phyloP scores from a whole-genome alignment of 2,329 filamentous ascomycete genomes.

The Claviceps africana region DNA sequence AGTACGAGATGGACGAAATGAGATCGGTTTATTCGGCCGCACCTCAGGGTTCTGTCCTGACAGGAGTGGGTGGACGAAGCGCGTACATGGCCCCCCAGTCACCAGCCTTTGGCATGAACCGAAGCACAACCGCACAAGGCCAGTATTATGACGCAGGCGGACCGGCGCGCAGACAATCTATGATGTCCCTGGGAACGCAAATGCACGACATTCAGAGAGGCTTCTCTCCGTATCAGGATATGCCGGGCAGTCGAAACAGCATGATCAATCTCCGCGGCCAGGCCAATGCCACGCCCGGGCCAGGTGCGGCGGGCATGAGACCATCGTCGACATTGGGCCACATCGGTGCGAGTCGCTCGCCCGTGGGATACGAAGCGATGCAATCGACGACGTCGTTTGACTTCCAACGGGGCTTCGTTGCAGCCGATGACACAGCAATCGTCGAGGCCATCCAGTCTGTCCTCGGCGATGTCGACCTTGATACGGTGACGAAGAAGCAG shows the following conservation, averaged over 20 bases:
- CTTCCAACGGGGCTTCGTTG: conserved; percentile 44
- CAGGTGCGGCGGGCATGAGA: conserved; percentile 18
- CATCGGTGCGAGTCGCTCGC: conserved; percentile 30
- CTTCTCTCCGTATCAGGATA: conserved; percentile 45
- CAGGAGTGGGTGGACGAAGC: conserved; percentile 61
- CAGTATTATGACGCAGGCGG: conserved; percentile 35
- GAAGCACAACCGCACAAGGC: conserved; percentile 24
- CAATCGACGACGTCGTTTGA: conserved; percentile 42
- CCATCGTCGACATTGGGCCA: conserved; percentile 35
- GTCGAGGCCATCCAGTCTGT: conserved; percentile 73
- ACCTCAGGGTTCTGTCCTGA: conserved; percentile 74
- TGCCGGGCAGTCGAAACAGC: conserved; percentile 39
- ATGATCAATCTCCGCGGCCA: conserved; percentile 43
- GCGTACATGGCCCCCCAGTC: conserved; percentile 74
- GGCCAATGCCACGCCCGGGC: conserved; percentile 32
- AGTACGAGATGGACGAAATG: conserved; percentile 97
- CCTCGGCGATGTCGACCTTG: conserved; percentile 76
- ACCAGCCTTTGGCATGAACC: conserved; percentile 51
- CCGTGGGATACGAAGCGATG: conserved; percentile 31
- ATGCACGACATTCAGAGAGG: conserved; percentile 32
- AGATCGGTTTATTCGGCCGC: conserved; percentile 91
- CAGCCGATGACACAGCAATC: conserved; percentile 68
- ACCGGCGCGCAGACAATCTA: conserved; percentile 53
- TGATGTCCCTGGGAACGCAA: conserved; percentile 48
- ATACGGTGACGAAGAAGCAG: conserved; percentile 98